phyloP scores from a whole-genome alignment of 768 basidiomycete species.

The Termitomyces sp. region DNA sequence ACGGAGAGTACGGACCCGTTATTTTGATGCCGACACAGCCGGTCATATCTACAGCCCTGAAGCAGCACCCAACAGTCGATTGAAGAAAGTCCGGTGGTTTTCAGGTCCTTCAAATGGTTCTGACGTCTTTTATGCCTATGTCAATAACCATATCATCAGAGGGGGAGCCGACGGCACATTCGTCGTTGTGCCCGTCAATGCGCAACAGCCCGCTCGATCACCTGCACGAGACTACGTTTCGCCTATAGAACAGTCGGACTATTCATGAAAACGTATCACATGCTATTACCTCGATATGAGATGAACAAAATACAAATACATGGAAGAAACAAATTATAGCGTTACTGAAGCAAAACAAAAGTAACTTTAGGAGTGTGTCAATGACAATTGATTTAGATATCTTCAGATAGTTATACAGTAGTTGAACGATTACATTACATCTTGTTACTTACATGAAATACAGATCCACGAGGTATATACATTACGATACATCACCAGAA shows the following conservation, averaged over 20 bases:
- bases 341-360: neutral
- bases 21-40: neutral
- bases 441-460: neutral
- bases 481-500: neutral
- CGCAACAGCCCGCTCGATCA: too few species aligned
- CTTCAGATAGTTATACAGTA: neutral
- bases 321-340: too few species aligned
- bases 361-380: neutral
- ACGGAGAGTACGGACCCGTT: too few species aligned
- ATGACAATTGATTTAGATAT: neutral
- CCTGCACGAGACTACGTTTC: too few species aligned
- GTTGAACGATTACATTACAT: neutral
- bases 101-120: neutral
- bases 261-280: too few species aligned
- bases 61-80: neutral
- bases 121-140: neutral
- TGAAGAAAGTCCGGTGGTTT: neutral
- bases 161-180: neutral
- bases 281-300: too few species aligned
- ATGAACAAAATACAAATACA: too few species aligned
- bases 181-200: slow-evolving; percentile 1
- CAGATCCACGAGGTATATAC: neutral
- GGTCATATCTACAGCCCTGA: neutral
- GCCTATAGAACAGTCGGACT: too few species aligned
- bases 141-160: neutral